Evolutionary conservation across 2,329 filamentous ascomycete genomes (phyloP).

Genomic region (Aureobasidium subglaciale): DNA sequence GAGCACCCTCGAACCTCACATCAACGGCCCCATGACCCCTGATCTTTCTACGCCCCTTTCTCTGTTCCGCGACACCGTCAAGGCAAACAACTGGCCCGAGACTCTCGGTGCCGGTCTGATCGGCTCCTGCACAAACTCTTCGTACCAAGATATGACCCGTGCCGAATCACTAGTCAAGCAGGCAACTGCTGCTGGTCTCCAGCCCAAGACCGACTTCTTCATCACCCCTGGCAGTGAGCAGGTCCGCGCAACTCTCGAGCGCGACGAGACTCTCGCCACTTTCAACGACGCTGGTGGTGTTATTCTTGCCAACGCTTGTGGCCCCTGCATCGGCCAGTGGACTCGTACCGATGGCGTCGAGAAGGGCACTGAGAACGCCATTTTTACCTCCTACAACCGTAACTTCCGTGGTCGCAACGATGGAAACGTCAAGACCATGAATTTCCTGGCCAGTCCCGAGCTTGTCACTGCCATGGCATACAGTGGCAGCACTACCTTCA

Average conservation of each 20-base stretch:
- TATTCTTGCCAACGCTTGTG: conserved; percentile 90
- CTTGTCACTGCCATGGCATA: conserved; percentile 95
- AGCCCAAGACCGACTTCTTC: conserved; percentile 86
- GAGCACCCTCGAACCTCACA: conserved; percentile 82
- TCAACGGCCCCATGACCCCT: conserved; percentile 95
- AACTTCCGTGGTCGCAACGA: conserved; percentile 98
- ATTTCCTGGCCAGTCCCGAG: conserved; percentile 95
- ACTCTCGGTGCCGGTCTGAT: conserved; percentile 90
- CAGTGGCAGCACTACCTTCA: conserved; percentile 84
- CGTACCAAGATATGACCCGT: conserved; percentile 97
- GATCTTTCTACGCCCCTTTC: conserved; percentile 91
- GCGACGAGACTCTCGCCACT: conserved; percentile 78
- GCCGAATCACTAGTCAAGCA: conserved; percentile 90
- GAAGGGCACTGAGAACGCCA: conserved; percentile 87
- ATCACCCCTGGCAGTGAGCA: conserved; percentile 95
- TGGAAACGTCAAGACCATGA: conserved; percentile 94
- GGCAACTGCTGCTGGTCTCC: conserved; percentile 78
- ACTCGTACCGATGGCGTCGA: conserved; percentile 75
- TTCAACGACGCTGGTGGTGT: conserved; percentile 82
- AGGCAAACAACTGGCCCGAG: conserved; percentile 81
- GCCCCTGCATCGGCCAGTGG: conserved; percentile 86
- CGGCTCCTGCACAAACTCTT: conserved; percentile 97
- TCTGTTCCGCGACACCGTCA: conserved; percentile 76
- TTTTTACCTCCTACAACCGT: conserved; percentile 95
- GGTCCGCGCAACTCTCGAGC: conserved; percentile 86